These are phyloP conservation scores for Harrya chromipes DNA, from an alignment of 768 basidiomycete species.

Conservation along the genomic window DNA sequence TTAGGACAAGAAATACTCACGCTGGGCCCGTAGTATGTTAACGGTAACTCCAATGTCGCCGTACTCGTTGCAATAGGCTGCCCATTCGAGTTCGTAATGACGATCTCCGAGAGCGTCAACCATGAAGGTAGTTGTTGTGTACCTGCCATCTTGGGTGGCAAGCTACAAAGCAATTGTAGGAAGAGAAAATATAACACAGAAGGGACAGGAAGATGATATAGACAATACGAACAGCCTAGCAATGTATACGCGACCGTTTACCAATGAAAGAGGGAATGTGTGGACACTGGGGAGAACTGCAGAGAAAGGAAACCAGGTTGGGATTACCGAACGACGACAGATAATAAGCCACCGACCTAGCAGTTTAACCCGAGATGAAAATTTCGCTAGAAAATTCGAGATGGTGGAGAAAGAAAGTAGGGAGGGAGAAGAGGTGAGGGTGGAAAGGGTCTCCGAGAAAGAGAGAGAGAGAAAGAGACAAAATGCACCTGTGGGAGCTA, in stretches of 20 bases:
- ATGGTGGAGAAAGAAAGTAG: constrained; percentile 3
- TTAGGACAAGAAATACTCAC: constrained; percentile 44
- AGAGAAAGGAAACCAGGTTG: neutral
- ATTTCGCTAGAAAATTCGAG: constrained; percentile 18
- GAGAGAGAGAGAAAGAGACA: neutral
- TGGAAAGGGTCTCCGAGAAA: constrained; percentile 11
- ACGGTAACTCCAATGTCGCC: constrained; percentile 59
- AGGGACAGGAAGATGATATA: constrained; percentile 3
- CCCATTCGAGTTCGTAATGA: constrained; percentile 53
- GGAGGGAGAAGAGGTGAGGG: neutral
- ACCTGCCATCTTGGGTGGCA: constrained; percentile 30
- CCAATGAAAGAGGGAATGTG: constrained; percentile 25
- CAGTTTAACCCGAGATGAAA: constrained; percentile 7
- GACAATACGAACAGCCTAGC: neutral
- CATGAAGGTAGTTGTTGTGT: constrained; percentile 72
- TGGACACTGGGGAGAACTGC: constrained; percentile 16
- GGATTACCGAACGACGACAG: neutral
- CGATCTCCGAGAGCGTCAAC: constrained; percentile 55
- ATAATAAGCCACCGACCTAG: constrained; percentile 9
- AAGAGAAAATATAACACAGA: constrained; percentile 8
- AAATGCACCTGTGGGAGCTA: constrained; percentile 14
- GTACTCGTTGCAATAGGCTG: constrained; percentile 54
- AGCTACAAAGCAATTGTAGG: neutral
- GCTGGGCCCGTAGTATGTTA: constrained; percentile 82
- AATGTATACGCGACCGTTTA: constrained; percentile 1